Evolutionary conservation across 345 rosid species (phyloP).

Genomic region (Salix brachista): DNA sequence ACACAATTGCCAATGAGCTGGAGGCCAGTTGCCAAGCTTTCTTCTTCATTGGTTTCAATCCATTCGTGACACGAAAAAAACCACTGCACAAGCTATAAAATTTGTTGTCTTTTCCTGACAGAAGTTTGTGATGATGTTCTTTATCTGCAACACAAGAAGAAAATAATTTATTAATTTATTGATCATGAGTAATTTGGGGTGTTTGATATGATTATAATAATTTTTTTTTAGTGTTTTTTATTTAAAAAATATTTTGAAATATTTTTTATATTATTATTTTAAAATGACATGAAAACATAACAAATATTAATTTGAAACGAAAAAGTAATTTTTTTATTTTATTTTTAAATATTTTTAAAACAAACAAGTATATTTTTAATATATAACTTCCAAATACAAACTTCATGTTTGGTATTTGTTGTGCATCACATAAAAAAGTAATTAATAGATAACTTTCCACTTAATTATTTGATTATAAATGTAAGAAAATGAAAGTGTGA

Average conservation of each 20-base stretch:
- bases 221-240: too few relatives aligned
- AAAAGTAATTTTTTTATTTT: too few relatives aligned
- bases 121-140: not conserved
- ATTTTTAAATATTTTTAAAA: too few relatives aligned
- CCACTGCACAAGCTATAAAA: not conserved
- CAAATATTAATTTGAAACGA: too few relatives aligned
- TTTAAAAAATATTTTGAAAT: too few relatives aligned
- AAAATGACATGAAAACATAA: too few relatives aligned
- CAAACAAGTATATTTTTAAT: too few relatives aligned
- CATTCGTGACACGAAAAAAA: not conserved
- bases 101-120: not conserved
- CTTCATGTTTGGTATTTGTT: not conserved
- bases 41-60: not conserved
- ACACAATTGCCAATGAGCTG: not conserved
- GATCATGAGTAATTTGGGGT: not conserved
- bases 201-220: too few relatives aligned
- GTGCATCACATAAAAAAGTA: not conserved
- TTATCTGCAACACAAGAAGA: not conserved
- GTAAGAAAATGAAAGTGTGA: not conserved
- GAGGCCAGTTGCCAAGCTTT: not conserved
- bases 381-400: not conserved
- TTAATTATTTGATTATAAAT: not conserved
- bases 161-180: not conserved
- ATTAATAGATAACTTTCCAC: not conserved
- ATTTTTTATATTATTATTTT: too few relatives aligned